Evolutionary conservation across 192 early-diverging fungal species (phyloP).

Genomic region (Dissophora globulifera): DNA sequence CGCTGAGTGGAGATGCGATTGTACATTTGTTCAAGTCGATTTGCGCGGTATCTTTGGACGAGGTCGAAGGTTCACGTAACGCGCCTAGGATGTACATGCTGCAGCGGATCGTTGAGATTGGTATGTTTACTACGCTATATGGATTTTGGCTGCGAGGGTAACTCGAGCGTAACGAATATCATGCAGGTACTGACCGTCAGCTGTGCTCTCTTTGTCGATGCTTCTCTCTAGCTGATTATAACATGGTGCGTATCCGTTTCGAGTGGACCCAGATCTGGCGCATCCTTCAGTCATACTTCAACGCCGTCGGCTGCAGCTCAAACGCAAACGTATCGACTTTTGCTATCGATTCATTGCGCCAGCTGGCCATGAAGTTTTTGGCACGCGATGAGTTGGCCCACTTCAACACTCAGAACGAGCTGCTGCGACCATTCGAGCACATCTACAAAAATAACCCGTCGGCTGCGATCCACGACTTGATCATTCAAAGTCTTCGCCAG

Average conservation of each 20-base stretch:
- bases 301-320: slow-evolving; percentile 83
- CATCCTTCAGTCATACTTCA: slow-evolving; percentile 84
- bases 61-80: slow-evolving; percentile 74
- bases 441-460: slow-evolving; percentile 83
- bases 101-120: slow-evolving; percentile 94
- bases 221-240: slow-evolving; percentile 79
- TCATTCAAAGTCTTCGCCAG: slow-evolving; percentile 77
- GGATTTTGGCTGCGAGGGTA: too few species aligned
- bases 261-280: slow-evolving; percentile 96
- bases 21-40: slow-evolving; percentile 89
- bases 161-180: too few species aligned
- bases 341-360: slow-evolving; percentile 92
- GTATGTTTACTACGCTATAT: slow-evolving; percentile 2
- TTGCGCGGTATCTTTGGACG: slow-evolving; percentile 88
- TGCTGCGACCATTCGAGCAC: slow-evolving; percentile 90
- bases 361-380: slow-evolving; percentile 93
- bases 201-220: neutral
- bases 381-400: slow-evolving; percentile 94
- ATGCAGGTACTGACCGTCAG: neutral
- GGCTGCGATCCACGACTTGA: slow-evolving; percentile 76
- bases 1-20: slow-evolving; percentile 84
- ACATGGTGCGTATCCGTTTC: slow-evolving; percentile 94
- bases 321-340: slow-evolving; percentile 83
- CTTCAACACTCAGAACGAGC: slow-evolving; percentile 93
- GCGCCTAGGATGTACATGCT: slow-evolving; percentile 88